Base-by-base conservation (phyloP, 2,329 filamentous ascomycete genomes). In the Pseudogymnoascus pannorum region DNA sequence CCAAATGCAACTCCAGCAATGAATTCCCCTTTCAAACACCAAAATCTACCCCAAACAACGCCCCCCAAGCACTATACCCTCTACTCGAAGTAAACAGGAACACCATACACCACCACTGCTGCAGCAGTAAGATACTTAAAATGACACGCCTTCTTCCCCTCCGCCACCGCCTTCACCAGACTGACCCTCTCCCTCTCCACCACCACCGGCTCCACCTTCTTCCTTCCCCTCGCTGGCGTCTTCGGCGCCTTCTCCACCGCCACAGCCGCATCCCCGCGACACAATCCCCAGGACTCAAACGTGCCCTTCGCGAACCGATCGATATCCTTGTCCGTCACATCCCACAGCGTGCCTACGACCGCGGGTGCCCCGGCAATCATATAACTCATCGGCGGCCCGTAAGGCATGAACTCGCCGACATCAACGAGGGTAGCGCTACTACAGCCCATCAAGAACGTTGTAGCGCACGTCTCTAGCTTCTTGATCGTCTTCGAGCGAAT, bases 271-370 rank as follows among this genome's bases (percentile, higher is more conserved):
- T 24, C 59, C 2, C 69, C 68, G 2, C 69, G 68, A 57, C 73
- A 72, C 38, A 99, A 73, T 0, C 94, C 94, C 94, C 94, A 99
- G 68, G 88, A 82, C 71, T 94, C 89, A 72, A 96, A 89, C 2
- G 89, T 79, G 24, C 82, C 80, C 33, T 87, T 85, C 0, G 92
- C 89, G 73, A 96, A 96, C 16, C 92, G 88, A 76, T 99, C 95
- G 72, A 97, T 96, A 73, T 99, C 94, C 69, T 90, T 90, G 73
- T 99, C 94, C 8, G 94, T 99, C 58, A 99, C 94, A 74, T 99
- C 94, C 94, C 94, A 99, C 36, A 99, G 79, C 14, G 92, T 97
- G 51, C 92, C 94, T 2, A 97, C 86, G 8, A 97, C 85, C 0
- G 93, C 92, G 3, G 91, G 92, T 67, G 83, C 86, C 1, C 91